These are phyloP conservation scores for Phialophora macrospora DNA, from an alignment of 2,329 filamentous ascomycete genomes.

Conservation along the genomic window DNA sequence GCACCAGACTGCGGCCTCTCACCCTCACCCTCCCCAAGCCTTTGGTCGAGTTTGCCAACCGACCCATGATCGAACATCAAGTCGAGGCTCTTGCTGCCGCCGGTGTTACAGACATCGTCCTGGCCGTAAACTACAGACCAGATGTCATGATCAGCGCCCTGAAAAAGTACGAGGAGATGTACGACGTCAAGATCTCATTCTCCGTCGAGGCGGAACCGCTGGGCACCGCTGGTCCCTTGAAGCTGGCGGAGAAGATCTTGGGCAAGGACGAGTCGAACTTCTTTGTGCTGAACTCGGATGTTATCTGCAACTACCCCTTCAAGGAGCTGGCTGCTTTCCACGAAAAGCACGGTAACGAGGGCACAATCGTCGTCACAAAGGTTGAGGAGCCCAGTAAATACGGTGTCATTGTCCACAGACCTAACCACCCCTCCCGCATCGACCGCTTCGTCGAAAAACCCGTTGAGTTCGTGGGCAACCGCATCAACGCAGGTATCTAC, in stretches of 20 bases:
- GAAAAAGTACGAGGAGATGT: constrained; percentile 91
- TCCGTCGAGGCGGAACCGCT: constrained; percentile 95
- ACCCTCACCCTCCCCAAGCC: constrained; percentile 97
- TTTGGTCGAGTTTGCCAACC: constrained; percentile 97
- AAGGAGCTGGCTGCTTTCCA: constrained; percentile 88
- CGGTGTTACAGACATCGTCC: constrained; percentile 94
- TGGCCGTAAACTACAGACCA: constrained; percentile 97
- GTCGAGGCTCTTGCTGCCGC: constrained; percentile 91
- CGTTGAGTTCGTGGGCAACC: constrained; percentile 97
- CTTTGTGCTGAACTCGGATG: constrained; percentile 97
- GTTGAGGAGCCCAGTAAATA: constrained; percentile 99
- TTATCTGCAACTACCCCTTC: constrained; percentile 98
- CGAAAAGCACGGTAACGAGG: constrained; percentile 89
- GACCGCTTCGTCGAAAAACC: constrained; percentile 99
- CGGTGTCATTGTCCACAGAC: constrained; percentile 97
- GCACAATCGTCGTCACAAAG: constrained; percentile 97
- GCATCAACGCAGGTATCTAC: constrained; percentile 98
- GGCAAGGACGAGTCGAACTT: constrained; percentile 93
- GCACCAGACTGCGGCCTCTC: constrained; percentile 94
- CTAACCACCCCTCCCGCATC: constrained; percentile 85
- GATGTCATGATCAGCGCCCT: constrained; percentile 96
- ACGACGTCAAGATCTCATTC: constrained; percentile 95
- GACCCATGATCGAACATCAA: constrained; percentile 98
- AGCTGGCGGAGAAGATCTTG: constrained; percentile 89
- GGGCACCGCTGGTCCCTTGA: constrained; percentile 91